Conservation (phyloP, 139 green algal genomes). For the Tetraselmis striata region DNA sequence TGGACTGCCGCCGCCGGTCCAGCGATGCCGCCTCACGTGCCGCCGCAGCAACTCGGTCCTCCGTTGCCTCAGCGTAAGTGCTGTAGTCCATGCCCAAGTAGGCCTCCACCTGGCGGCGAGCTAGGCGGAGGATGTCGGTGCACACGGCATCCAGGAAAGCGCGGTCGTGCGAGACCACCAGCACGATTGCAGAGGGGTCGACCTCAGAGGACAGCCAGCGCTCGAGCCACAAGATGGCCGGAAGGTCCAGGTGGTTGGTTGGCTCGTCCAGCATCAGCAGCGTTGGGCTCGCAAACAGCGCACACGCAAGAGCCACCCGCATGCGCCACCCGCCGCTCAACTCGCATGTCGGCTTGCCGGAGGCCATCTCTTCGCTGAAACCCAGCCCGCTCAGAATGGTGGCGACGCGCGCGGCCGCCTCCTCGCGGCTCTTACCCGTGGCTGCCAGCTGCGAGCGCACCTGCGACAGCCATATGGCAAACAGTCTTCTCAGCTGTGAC, state of each 20-base stretch:
- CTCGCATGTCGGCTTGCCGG: not conserved
- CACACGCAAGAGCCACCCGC: constrained; percentile 68
- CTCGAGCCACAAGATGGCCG: constrained; percentile 30
- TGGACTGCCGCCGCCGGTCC: constrained; percentile 10
- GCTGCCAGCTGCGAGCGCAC: not conserved
- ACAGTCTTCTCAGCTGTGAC: no score
- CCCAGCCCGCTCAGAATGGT: not conserved
- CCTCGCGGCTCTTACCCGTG: not conserved
- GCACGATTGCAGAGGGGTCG: constrained; percentile 16
- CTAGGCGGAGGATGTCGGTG: constrained; percentile 18
- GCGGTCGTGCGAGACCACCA: constrained; percentile 46
- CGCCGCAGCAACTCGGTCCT: not conserved
- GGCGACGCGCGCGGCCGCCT: not conserved
- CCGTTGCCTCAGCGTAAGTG: not conserved
- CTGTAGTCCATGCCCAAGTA: not conserved
- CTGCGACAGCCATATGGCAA: no score
- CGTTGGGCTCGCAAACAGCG: constrained; percentile 68
- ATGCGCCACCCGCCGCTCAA: constrained; percentile 45
- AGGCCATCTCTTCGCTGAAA: not conserved
- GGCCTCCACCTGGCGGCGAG: not conserved
- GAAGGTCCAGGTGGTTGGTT: constrained; percentile 33
- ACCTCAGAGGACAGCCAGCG: constrained; percentile 12
- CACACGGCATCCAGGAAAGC: constrained; percentile 42
- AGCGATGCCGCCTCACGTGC: constrained; percentile 4
- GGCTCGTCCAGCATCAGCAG: constrained; percentile 47